Percentiles rank a stretch among this genome's conserved stretches.
Conservation (phyloP, 768 basidiomycete genomes). For the Sporobolomyces phaffii region DNA sequence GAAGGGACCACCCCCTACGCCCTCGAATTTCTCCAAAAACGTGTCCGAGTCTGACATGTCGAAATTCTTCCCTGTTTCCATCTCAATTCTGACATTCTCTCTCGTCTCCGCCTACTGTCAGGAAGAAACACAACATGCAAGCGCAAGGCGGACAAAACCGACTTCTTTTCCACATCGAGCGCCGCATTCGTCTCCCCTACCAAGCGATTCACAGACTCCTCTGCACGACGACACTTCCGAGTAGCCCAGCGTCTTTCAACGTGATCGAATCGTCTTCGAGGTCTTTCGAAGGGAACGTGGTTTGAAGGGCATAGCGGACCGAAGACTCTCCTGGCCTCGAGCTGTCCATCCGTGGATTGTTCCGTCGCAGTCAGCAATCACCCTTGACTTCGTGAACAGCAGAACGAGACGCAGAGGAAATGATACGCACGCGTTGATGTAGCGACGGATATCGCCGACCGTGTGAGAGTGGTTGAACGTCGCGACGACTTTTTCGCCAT, state of each 20-base stretch:
- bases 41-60: no score
- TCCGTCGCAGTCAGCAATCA: background rate
- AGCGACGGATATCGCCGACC: conserved; percentile 72
- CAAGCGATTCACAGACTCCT: conserved; percentile 51
- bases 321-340: conserved; percentile 63
- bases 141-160: no score
- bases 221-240: conserved; percentile 79
- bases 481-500: conserved; percentile 77
- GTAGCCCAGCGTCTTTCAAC: conserved; percentile 64
- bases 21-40: no score
- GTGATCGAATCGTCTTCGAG: conserved; percentile 63
- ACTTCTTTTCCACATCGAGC: no score
- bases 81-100: no score
- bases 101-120: no score
- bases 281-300: conserved; percentile 76
- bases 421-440: conserved; percentile 76
- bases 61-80: no score
- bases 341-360: conserved; percentile 49
- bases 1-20: no score
- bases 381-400: background rate
- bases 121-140: no score
- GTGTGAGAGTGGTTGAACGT: conserved; percentile 89
- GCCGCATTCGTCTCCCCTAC: background rate
- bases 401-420: background rate
- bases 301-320: conserved; percentile 69